Percentiles rank a stretch among this genome's conserved stretches.
phyloP scores from a whole-genome alignment of 257 asterid genomes.

The Echites panduratus region DNA sequence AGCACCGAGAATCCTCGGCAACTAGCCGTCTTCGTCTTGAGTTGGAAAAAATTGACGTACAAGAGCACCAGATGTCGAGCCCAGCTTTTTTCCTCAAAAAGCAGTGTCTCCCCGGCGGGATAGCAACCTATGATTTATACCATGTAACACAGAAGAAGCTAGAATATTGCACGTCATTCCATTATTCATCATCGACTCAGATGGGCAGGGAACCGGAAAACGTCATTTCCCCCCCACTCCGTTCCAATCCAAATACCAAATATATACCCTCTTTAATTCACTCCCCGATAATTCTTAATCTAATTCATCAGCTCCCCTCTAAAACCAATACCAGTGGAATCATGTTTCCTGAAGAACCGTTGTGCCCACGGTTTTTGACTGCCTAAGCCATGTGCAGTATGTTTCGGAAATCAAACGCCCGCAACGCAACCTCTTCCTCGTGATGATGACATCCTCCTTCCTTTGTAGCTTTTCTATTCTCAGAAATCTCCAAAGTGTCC shows the following conservation, averaged over 20 bases:
- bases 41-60: neutral
- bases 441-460: neutral
- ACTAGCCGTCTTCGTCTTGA: neutral
- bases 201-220: neutral
- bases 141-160: neutral
- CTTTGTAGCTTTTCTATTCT: neutral
- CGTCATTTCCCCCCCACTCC: neutral
- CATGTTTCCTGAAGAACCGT: neutral
- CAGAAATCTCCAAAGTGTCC: neutral
- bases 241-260: neutral
- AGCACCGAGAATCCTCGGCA: neutral
- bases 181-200: neutral
- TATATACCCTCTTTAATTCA: neutral
- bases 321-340: neutral
- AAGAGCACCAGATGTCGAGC: neutral
- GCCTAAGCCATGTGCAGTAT: neutral
- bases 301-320: neutral
- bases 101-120: neutral
- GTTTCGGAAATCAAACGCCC: slow-evolving; percentile 1
- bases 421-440: neutral
- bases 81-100: slow-evolving; percentile 1
- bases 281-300: neutral
- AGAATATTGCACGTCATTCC: neutral
- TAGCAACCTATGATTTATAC: too few relatives aligned
- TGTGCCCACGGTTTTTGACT: slow-evolving; percentile 4